phyloP scores from a whole-genome alignment of 257 asterid species.

The Oldenlandia corymbosa region DNA sequence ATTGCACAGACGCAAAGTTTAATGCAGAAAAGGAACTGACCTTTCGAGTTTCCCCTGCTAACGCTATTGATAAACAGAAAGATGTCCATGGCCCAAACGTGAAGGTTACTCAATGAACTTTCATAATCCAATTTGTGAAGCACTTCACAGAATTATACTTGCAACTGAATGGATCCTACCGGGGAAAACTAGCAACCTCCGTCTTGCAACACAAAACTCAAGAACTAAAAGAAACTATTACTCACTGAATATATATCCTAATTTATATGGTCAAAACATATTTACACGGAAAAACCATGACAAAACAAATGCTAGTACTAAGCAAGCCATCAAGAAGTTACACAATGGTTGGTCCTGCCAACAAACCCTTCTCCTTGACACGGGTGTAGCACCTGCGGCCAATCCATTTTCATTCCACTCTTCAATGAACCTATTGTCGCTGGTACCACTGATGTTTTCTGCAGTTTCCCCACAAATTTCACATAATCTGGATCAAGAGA shows the following conservation, averaged over 20 bases:
- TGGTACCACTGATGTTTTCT: slow-evolving; percentile 43
- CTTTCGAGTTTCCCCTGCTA: background rate
- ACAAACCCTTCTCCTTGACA: slow-evolving; percentile 40
- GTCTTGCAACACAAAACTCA: background rate
- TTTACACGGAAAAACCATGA: slow-evolving; percentile 84
- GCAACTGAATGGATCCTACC: background rate
- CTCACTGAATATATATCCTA: background rate
- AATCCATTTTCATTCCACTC: slow-evolving; percentile 58
- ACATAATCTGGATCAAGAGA: slow-evolving; percentile 46
- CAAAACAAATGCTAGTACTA: slow-evolving; percentile 62
- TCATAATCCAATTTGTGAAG: background rate
- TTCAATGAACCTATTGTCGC: slow-evolving; percentile 48
- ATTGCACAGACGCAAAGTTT: background rate
- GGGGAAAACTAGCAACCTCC: background rate
- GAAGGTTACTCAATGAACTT: background rate
- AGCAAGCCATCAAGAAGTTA: slow-evolving; percentile 68
- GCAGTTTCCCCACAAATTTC: slow-evolving; percentile 75
- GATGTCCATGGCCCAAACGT: background rate
- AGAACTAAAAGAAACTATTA: background rate
- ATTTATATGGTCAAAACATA: slow-evolving; percentile 28
- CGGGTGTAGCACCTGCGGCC: background rate
- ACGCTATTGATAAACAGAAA: background rate
- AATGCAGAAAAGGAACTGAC: background rate
- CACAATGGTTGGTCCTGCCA: slow-evolving; percentile 60
- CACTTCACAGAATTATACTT: background rate